These are phyloP conservation scores for Populus davidiana DNA, from an alignment of 345 rosid species.

Conservation along the genomic window DNA sequence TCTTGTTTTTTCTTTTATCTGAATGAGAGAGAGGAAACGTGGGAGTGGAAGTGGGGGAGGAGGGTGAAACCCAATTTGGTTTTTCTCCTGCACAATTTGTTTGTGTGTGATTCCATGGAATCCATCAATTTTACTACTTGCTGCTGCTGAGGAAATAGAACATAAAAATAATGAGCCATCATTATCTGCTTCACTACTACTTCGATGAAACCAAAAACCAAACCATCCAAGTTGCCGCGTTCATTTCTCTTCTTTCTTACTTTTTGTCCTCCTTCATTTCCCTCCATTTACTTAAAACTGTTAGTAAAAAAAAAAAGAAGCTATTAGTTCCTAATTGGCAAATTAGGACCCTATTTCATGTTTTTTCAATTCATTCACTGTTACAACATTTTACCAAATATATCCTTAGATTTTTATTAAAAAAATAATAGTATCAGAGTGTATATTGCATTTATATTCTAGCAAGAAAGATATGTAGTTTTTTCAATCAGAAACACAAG, in stretches of 20 bases:
- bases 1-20: background rate
- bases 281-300: background rate
- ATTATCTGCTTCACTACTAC: background rate
- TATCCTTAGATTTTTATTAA: too few relatives aligned
- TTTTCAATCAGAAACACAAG: too few relatives aligned
- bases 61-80: background rate
- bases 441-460: too few relatives aligned
- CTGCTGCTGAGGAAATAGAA: background rate
- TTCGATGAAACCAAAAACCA: background rate
- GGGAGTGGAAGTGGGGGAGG: slow-evolving; percentile 8
- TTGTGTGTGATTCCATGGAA: slow-evolving; percentile 31
- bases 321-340: too few relatives aligned
- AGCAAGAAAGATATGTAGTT: too few relatives aligned
- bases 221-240: background rate
- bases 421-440: too few relatives aligned
- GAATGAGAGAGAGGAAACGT: slow-evolving; percentile 18
- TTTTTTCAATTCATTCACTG: too few relatives aligned
- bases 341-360: too few relatives aligned
- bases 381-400: too few relatives aligned
- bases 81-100: background rate
- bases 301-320: too few relatives aligned
- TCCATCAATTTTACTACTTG: slow-evolving; percentile 28
- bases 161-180: background rate
- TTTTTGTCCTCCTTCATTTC: background rate
- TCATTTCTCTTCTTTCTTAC: too few relatives aligned